A percentile compares a stretch with the other conserved stretches of the same genome.
These are phyloP conservation scores for Dunaliella primolecta DNA, from an alignment of 139 green algal species.

Conservation along the genomic window DNA sequence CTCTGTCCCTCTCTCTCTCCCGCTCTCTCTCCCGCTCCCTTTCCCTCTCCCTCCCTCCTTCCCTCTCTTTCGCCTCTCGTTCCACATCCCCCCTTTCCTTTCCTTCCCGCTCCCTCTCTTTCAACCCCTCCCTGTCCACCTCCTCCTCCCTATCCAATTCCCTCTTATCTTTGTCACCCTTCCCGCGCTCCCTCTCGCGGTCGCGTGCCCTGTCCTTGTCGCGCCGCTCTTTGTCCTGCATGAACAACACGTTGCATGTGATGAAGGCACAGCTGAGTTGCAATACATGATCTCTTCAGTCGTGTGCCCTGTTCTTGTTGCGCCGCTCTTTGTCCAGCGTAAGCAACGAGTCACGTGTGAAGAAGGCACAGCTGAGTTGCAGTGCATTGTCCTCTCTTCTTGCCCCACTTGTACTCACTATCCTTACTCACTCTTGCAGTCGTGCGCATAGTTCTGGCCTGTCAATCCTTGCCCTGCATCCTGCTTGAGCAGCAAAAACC, in stretches of 20 bases:
- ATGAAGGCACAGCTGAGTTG: background rate
- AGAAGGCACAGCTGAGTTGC: background rate
- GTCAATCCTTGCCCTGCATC: too few species aligned
- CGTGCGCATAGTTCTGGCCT: too few species aligned
- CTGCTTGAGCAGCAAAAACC: too few species aligned
- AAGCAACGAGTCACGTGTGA: background rate
- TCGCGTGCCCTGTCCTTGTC: background rate
- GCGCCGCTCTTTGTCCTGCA: background rate
- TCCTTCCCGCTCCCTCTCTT: background rate
- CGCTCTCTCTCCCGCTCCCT: background rate
- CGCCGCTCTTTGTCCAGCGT: background rate
- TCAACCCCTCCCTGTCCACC: background rate
- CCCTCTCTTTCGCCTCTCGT: background rate
- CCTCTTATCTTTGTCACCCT: background rate
- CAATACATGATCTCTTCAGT: background rate
- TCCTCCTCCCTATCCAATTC: background rate
- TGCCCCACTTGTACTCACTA: too few species aligned
- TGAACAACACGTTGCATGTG: background rate
- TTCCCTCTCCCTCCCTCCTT: background rate
- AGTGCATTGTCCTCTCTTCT: too few species aligned
- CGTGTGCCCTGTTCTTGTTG: background rate
- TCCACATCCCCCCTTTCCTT: background rate
- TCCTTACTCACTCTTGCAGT: too few species aligned
- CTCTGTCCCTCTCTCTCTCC: background rate
- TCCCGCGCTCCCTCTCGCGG: background rate